Percentiles rank a stretch among this genome's conserved stretches.
phyloP scores from a whole-genome alignment of 805 yeast species.

The Yarrowia sp. region DNA sequence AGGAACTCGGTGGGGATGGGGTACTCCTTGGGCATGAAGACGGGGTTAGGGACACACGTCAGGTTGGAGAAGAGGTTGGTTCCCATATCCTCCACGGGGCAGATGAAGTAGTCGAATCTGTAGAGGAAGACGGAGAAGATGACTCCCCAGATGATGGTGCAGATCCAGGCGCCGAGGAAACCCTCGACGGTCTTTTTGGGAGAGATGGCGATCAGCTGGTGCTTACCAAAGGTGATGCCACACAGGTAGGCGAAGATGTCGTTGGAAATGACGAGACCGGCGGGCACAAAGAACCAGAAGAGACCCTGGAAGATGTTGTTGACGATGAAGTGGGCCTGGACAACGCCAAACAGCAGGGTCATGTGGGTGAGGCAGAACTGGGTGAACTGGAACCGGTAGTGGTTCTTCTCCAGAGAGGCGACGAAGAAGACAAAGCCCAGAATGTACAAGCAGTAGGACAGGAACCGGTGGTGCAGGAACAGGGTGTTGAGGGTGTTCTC shows the following conservation, averaged over 20 bases:
- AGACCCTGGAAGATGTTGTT: slow-evolving; percentile 88
- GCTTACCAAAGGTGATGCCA: slow-evolving; percentile 94
- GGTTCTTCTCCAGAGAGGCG: slow-evolving; percentile 85
- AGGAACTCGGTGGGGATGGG: slow-evolving; percentile 71
- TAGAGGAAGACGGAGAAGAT: slow-evolving; percentile 68
- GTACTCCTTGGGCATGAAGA: slow-evolving; percentile 81
- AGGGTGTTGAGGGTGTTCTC: slow-evolving; percentile 63
- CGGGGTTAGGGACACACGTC: slow-evolving; percentile 84
- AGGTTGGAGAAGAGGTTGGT: slow-evolving; percentile 68
- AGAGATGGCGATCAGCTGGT: slow-evolving; percentile 89
- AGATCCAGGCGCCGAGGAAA: slow-evolving; percentile 96
- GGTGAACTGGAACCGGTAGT: slow-evolving; percentile 88
- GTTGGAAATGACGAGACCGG: slow-evolving; percentile 87
- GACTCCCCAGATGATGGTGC: slow-evolving; percentile 79
- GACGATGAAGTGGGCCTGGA: slow-evolving; percentile 92
- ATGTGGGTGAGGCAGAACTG: slow-evolving; percentile 93
- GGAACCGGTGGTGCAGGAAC: slow-evolving; percentile 79
- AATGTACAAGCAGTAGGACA: slow-evolving; percentile 82
- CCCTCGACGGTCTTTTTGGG: slow-evolving; percentile 99
- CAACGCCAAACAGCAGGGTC: slow-evolving; percentile 86
- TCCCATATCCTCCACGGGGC: slow-evolving; percentile 73
- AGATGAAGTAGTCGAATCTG: slow-evolving; percentile 75
- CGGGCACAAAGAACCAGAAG: slow-evolving; percentile 94
- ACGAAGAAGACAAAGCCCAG: slow-evolving; percentile 91
- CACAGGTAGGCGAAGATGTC: slow-evolving; percentile 97